A percentile compares a stretch with the other conserved stretches of the same genome.
Evolutionary conservation across 2,329 filamentous ascomycete genomes (phyloP).

Genomic region (Sporothrix dimorphospora): DNA sequence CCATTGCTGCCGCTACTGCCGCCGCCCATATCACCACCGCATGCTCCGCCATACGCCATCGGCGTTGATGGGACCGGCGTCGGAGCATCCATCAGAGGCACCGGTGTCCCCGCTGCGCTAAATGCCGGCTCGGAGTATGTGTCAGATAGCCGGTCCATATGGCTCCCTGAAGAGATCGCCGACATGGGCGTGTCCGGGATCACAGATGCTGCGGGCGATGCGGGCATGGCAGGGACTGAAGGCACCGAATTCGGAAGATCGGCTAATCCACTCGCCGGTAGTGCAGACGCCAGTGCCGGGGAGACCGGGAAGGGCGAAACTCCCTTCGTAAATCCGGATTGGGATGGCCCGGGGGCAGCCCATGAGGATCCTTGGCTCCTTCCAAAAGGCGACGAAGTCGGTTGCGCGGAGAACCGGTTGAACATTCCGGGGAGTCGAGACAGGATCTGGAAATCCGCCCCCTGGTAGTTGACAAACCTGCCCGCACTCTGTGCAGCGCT

Average conservation of each 20-base stretch:
- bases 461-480: conserved; percentile 46
- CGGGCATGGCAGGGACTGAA: neutral
- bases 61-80: neutral
- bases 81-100: conserved; percentile 34
- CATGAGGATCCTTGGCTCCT: conserved; percentile 26
- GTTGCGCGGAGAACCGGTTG: conserved; percentile 39
- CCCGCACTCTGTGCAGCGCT: conserved; percentile 35
- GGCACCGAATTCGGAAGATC: neutral
- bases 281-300: neutral
- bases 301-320: conserved; percentile 33
- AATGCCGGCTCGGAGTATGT: neutral
- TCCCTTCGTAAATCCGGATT: conserved; percentile 32
- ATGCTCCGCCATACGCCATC: neutral
- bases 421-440: conserved; percentile 53
- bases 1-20: neutral
- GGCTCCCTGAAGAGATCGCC: neutral
- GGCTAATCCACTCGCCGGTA: neutral
- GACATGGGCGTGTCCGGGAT: conserved; percentile 25
- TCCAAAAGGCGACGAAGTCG: conserved; percentile 24
- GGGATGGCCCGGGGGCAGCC: conserved; percentile 34
- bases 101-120: conserved; percentile 33
- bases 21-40: neutral
- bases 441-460: conserved; percentile 48
- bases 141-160: conserved; percentile 8
- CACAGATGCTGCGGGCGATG: neutral